These are phyloP conservation scores for Sugiyamaella novakii DNA, from an alignment of 1,139 yeast species.

Conservation along the genomic window DNA sequence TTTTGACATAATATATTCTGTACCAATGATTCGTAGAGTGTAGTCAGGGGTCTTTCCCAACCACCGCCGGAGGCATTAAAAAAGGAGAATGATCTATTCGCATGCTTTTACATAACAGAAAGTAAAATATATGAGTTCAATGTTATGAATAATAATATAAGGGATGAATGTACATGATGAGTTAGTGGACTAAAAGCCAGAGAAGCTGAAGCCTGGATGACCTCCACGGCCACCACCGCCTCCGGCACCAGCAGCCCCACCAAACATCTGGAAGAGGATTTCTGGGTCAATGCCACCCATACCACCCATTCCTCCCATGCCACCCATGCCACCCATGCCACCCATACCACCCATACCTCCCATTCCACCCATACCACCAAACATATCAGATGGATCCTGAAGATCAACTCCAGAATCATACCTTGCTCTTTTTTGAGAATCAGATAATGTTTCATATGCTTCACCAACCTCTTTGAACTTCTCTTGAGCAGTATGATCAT, in stretches of 20 bases:
- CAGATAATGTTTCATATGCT: constrained; percentile 87
- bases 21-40: too few species aligned
- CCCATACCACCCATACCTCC: constrained; percentile 64
- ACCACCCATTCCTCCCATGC: constrained; percentile 37
- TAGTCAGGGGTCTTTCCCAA: too few species aligned
- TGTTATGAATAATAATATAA: not conserved
- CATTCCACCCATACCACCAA: constrained; percentile 72
- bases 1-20: constrained; percentile 6
- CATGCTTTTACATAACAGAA: constrained; percentile 6
- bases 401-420: constrained; percentile 76
- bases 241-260: constrained; percentile 54
- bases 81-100: too few species aligned
- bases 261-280: constrained; percentile 40
- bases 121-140: too few species aligned
- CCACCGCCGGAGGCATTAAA: too few species aligned
- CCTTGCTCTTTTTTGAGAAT: constrained; percentile 81
- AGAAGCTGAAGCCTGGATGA: constrained; percentile 22
- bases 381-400: constrained; percentile 48
- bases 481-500: constrained; percentile 88
- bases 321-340: constrained; percentile 59
- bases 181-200: constrained; percentile 17
- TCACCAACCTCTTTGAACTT: constrained; percentile 89
- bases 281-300: constrained; percentile 39
- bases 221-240: constrained; percentile 21
- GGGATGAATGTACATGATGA: too few species aligned